Conservation (phyloP, 768 basidiomycete genomes). For the Auricularia auricula-judae region DNA sequence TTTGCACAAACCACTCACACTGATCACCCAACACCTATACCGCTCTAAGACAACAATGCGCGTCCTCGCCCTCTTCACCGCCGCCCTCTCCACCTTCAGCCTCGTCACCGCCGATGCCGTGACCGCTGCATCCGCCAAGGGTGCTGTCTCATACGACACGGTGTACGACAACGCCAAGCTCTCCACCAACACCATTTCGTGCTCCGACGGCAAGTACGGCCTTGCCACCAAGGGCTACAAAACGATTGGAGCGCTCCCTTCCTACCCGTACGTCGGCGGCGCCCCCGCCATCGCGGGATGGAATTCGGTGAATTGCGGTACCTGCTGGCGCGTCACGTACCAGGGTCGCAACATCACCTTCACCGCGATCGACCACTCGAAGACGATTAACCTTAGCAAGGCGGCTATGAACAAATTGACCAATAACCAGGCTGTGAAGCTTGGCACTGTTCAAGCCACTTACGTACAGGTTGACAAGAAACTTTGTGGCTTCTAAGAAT, state of each 20-base stretch:
- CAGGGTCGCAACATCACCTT: slow-evolving; percentile 3
- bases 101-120: not conserved
- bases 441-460: slow-evolving; percentile 9
- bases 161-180: slow-evolving; percentile 25
- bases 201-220: slow-evolving; percentile 43
- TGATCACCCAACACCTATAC: no score
- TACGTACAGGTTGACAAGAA: slow-evolving; percentile 1
- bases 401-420: slow-evolving; percentile 11
- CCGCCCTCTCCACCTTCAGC: slow-evolving; percentile 11
- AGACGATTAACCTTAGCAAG: slow-evolving; percentile 8
- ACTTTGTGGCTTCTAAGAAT: not conserved
- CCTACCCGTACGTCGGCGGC: not conserved
- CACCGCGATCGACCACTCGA: no score
- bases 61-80: not conserved
- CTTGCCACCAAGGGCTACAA: slow-evolving; percentile 24
- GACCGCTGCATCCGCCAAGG: slow-evolving; percentile 11
- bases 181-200: slow-evolving; percentile 34
- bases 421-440: slow-evolving; percentile 9
- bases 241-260: slow-evolving; percentile 7
- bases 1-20: no score
- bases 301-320: slow-evolving; percentile 21
- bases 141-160: slow-evolving; percentile 18
- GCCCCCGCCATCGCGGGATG: slow-evolving; percentile 9
- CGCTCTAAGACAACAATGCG: no score
- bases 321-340: slow-evolving; percentile 23